Evolutionary conservation across 2,329 filamentous ascomycete genomes (phyloP), one percentile per base, ranked within the genome.

Genomic region (Alternaria consortialis): DNA sequence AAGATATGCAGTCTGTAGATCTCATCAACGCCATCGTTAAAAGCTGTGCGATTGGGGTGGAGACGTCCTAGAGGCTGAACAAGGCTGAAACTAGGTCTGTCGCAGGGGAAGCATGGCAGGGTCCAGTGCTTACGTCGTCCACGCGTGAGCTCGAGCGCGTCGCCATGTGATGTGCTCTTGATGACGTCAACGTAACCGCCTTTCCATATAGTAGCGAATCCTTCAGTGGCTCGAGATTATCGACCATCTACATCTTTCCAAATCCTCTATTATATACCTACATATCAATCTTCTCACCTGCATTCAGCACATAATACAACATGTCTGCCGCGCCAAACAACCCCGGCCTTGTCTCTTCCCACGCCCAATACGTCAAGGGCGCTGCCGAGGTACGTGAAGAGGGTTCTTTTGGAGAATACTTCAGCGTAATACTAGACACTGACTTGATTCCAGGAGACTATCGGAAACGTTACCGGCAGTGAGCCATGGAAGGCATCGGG

Each of bases 361-460:
- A 91, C 74, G 88, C 84, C 32, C 86, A 91, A 72, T 92, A 90
- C 71, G 84, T 87, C 71, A 91, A 91, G 72, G 90, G 89, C 53
- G 87, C 87, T 7, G 85, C 87, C 56, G 87, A 90, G 80, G 90
- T 89, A 77, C 58, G 78, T 72, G 27, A 23, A 12, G 2, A 34
- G 2, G 4, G n/a, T 4, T 29, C 2, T 20, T 23, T 37, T 6
- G 20, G 15, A 2, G 17, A 2, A 15, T 9, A 7, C 39, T 13
- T 27, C 4, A 23, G 6, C 2, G 11, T 0, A 40, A 11, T 8
- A 31, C 44, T 0, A 4, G 9, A 13, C 13, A 20, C 43, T 62
- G 36, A 59, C 12, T 12, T 7, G 0, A 0, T 34, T 20, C 13
- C 2, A 90, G 88, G 80, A 84, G 43, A 82, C 84, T 6, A 84